Evolutionary conservation across 23 red algal genomes (phyloP), one percentile per base, ranked within the genome.

Genomic region (Pyropia yezoensis): DNA sequence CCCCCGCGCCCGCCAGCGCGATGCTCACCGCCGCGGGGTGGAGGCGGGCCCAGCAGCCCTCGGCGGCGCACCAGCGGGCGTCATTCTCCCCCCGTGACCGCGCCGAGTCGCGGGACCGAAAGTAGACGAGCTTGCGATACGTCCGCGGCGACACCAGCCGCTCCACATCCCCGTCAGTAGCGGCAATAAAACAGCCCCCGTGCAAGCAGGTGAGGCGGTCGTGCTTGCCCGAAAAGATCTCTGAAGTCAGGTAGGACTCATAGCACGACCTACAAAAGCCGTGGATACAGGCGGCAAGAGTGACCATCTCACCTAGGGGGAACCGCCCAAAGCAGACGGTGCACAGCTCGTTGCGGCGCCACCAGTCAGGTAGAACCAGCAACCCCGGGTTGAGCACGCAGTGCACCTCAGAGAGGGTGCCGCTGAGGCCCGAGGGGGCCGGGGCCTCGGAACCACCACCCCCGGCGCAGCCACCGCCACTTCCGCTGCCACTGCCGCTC

Each of bases 101-200:
- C 21, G 58, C 25, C n/a, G 18, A 23, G 52, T 82, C 77, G 12
- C 77, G 65, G 17, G 77, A 82, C 32, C 77, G 77, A 59, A 82
- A 82, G 66, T 82, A 82, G 17, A 82, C 65, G 55, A 82, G 69
- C 34, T 82, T 82, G 21, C 77, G 77, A 19, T 50, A 82, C 65
- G 77, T 82, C 8, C 77, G 77, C 26, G 25, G 47, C 65, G 77
- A 82, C 16, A 82, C 77, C 39, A 82, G 65, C n/a, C 54, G 55
- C 3, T 39, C 23, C 13, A 82, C 65, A 17, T 82, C 77, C 33
- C n/a, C 24, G 45, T 82, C 77, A 1, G 65, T 61, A 13, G 77
- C 77, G 4, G 50, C 54, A 26, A 82, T 61, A 20, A 26, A 57
- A 19, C 77, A 82, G 20, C 77, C 77, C 33, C 77, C 77, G 22